Conservation (phyloP, 2,329 filamentous ascomycete species). For the Hirsutella rhossiliensis region DNA sequence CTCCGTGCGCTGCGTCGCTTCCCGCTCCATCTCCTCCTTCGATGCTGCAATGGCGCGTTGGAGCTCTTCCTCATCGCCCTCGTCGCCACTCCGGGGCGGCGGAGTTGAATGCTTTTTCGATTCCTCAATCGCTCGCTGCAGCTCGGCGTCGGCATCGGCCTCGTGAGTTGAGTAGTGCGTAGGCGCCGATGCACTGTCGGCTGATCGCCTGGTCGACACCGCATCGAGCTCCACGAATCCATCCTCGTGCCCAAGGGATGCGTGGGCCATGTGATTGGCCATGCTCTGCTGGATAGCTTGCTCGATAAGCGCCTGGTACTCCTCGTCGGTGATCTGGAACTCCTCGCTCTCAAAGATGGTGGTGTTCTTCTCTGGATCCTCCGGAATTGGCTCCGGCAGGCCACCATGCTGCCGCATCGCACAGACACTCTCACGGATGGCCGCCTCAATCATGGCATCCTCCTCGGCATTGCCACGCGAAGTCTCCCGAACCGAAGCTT, state of each 20-base stretch:
- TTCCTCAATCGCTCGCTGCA: constrained; percentile 27
- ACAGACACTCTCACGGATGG: constrained; percentile 58
- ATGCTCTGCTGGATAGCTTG: constrained; percentile 43
- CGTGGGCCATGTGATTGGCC: constrained; percentile 6
- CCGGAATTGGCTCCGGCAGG: constrained; percentile 12
- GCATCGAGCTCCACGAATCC: constrained; percentile 8
- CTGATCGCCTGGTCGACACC: background rate
- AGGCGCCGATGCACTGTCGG: background rate
- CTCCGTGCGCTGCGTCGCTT: constrained; percentile 38
- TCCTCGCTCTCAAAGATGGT: constrained; percentile 26
- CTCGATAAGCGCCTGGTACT: constrained; percentile 44
- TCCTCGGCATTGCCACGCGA: constrained; percentile 58
- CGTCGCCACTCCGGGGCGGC: constrained; percentile 15
- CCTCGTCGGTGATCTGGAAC: constrained; percentile 40
- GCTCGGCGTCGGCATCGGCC: constrained; percentile 20
- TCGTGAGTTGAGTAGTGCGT: background rate
- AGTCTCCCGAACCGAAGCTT: constrained; percentile 54
- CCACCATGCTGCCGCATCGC: constrained; percentile 30
- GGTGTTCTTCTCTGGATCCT: constrained; percentile 11
- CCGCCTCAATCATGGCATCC: constrained; percentile 59
- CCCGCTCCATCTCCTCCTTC: constrained; percentile 27
- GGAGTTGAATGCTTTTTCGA: constrained; percentile 18
- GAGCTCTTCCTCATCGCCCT: constrained; percentile 32
- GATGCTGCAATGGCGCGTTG: constrained; percentile 33
- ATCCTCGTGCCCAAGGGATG: constrained; percentile 7